Evolutionary conservation across 176 grass and related monocot genomes (phyloP).

Genomic region (Phyllostachys edulis): DNA sequence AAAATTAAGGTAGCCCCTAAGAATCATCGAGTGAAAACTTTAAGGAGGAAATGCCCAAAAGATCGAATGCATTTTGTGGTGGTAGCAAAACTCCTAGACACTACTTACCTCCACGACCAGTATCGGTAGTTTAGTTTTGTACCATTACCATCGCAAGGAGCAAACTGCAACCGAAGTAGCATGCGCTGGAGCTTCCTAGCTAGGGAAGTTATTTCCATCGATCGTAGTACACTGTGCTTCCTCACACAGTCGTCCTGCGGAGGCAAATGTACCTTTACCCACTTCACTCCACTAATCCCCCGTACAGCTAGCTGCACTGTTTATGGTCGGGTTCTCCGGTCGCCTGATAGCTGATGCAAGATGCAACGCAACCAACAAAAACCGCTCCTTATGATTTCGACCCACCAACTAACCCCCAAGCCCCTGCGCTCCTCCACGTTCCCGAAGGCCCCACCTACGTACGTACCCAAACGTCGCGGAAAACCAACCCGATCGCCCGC

Average conservation of each 20-base stretch:
- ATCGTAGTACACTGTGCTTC: background rate
- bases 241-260: background rate
- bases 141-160: background rate
- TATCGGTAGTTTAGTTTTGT: background rate
- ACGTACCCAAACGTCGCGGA: conserved; percentile 1
- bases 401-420: background rate
- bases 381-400: background rate
- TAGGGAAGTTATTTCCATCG: background rate
- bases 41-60: background rate
- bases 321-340: background rate
- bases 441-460: background rate
- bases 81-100: background rate
- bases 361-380: background rate
- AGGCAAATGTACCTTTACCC: background rate
- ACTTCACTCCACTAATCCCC: background rate
- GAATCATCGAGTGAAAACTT: background rate
- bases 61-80: background rate
- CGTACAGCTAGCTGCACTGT: background rate
- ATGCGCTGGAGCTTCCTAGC: background rate
- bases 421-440: background rate
- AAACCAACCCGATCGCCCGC: background rate
- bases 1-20: background rate
- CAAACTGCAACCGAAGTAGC: background rate
- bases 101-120: background rate
- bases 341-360: background rate